These are phyloP conservation scores for Exidia glandulosa DNA, from an alignment of 768 basidiomycete species.

Conservation along the genomic window DNA sequence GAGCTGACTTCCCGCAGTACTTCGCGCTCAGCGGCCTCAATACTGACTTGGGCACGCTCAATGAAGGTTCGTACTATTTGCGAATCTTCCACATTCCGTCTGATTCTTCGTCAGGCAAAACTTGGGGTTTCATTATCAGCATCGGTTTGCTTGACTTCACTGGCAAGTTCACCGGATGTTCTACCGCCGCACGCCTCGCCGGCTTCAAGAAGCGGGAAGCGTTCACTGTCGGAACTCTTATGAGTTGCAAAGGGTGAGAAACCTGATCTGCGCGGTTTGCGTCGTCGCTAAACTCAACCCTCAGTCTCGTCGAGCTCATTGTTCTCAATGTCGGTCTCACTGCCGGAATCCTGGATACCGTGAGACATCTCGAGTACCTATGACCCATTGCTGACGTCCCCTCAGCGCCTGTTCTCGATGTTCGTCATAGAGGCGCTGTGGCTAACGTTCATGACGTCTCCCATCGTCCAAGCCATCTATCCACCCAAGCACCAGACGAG, in stretches of 20 bases:
- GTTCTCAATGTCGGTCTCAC: constrained; percentile 80
- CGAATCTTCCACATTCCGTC: background rate
- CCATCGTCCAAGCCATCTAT: constrained; percentile 68
- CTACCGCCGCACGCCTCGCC: constrained; percentile 38
- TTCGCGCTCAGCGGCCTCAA: constrained; percentile 68
- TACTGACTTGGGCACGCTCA: constrained; percentile 69
- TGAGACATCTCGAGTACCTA: background rate
- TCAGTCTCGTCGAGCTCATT: constrained; percentile 72
- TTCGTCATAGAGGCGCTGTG: constrained; percentile 73
- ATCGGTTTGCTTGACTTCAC: constrained; percentile 66
- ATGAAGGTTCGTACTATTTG: constrained; percentile 30
- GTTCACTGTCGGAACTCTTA: constrained; percentile 73
- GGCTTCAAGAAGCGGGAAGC: constrained; percentile 71
- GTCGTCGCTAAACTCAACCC: background rate
- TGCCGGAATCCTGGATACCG: constrained; percentile 47
- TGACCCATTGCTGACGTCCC: constrained; percentile 17
- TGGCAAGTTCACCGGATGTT: constrained; percentile 71
- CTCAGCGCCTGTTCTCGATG: constrained; percentile 65
- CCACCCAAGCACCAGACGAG: constrained; percentile 43
- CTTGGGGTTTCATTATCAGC: constrained; percentile 73
- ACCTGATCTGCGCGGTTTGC: background rate
- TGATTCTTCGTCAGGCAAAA: constrained; percentile 25
- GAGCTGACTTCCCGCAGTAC: constrained; percentile 47
- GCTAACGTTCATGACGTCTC: constrained; percentile 77
- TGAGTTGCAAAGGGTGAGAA: constrained; percentile 80